Base-by-base conservation (phyloP, 768 basidiomycete genomes). In the Inosperma sp. region DNA sequence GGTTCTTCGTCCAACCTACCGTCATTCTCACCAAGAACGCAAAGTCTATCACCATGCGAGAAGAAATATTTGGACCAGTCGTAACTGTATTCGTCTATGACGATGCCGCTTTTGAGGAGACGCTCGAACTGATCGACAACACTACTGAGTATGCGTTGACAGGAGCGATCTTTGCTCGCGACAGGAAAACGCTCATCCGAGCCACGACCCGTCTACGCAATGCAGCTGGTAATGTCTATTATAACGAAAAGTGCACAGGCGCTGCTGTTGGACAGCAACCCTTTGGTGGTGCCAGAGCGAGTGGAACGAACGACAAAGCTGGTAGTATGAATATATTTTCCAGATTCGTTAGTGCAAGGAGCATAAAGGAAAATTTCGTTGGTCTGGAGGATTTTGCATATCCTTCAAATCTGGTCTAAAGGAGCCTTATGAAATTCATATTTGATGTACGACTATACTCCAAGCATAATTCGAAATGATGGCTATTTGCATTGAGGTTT, bases 241-340 rank as follows among this genome's bases (percentile, higher is more conserved):
- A 93, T 72, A 97, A 97, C 68, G 94, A 97, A 60, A 94, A 95
- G 68, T 98, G 93, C 70, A 99, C 95, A 2, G 93, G 93, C 26
- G 93, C 93, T n/a, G 89, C 91, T 42, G 93, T 98, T 29, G 95
- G 93, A 7, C 94, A 97, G 67, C 94, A 99, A 69, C 95, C 96
- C 9, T 99, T 99, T 64, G 96, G 96, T 41, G 96, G 96, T 25
- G 90, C 83, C 2, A 82, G 94, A 30, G 88, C 79, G 26, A 91
- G 88, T 63, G 95, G 96, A 23, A 99, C 95, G 55, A 98, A 98
- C 74, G 96, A 98, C 69, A 99, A 98, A 72, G 93, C 94, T 1
- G 96, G 76, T 7, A 91, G 88, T 55, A 81, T 90, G 54, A 73
- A 71, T 59, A 78, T 81, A 39, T 81, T 80, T 58, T 79, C 76